Evolutionary conservation across 2,329 filamentous ascomycete genomes (phyloP).

Genomic region (Colletotrichum sp.): DNA sequence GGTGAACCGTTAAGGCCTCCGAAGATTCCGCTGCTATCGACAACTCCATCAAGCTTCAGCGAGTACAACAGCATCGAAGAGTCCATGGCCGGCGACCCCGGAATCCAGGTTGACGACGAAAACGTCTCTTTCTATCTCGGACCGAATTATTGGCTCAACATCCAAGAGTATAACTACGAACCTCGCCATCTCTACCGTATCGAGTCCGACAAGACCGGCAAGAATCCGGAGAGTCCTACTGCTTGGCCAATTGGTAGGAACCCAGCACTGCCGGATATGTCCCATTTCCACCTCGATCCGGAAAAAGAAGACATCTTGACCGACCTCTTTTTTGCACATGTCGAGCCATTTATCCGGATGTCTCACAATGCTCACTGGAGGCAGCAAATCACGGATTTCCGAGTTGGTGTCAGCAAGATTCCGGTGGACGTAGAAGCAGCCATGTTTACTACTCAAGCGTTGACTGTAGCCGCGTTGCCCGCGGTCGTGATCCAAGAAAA

Average conservation of each 20-base stretch:
- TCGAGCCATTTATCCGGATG: constrained; percentile 14
- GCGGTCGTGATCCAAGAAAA: background rate
- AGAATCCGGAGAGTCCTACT: background rate
- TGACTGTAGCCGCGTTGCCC: constrained; percentile 16
- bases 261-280: background rate
- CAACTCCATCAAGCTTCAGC: background rate
- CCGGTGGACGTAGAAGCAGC: constrained; percentile 5
- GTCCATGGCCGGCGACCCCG: constrained; percentile 5
- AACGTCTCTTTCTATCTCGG: constrained; percentile 20
- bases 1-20: background rate
- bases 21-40: background rate
- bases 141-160: constrained; percentile 18
- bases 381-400: constrained; percentile 17
- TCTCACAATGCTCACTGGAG: constrained; percentile 10
- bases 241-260: constrained; percentile 10
- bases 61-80: background rate
- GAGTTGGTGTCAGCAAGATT: constrained; percentile 10
- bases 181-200: constrained; percentile 15
- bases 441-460: constrained; percentile 14
- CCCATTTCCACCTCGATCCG: constrained; percentile 3
- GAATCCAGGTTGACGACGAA: constrained; percentile 17
- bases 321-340: constrained; percentile 7
- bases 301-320: constrained; percentile 15
- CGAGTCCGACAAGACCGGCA: constrained; percentile 7
- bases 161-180: constrained; percentile 15